Conservation (phyloP, 768 basidiomycete species). For the Rhodotorula graminis region DNA sequence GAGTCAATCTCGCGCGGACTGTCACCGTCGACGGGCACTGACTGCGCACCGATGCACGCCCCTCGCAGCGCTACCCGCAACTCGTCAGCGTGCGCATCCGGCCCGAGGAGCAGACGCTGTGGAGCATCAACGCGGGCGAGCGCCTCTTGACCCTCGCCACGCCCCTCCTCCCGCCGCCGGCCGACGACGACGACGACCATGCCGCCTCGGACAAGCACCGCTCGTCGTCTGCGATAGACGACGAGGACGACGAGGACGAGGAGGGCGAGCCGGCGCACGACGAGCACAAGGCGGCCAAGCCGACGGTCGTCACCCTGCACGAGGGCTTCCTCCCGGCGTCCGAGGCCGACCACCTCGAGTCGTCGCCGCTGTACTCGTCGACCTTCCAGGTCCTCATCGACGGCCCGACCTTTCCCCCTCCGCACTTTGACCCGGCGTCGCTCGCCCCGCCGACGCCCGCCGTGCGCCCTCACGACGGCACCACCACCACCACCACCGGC, state of each 20-base stretch:
- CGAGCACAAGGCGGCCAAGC: not conserved
- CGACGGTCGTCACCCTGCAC: conserved; percentile 11
- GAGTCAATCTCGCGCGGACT: not conserved
- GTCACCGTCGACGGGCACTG: not conserved
- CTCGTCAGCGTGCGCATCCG: conserved; percentile 14
- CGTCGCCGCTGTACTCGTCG: conserved; percentile 21
- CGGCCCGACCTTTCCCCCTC: conserved; percentile 16
- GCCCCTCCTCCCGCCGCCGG: conserved; percentile 7
- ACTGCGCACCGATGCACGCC: not conserved
- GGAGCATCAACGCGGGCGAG: conserved; percentile 28
- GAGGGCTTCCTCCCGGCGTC: conserved; percentile 4
- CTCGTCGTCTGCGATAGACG: not conserved
- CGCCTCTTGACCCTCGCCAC: conserved; percentile 28
- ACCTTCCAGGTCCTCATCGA: conserved; percentile 31
- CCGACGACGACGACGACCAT: conserved; percentile 1
- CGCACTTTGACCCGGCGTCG: conserved; percentile 21
- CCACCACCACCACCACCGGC: not conserved
- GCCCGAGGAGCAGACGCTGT: conserved; percentile 28
- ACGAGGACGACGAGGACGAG: conserved; percentile 1
- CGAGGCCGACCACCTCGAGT: not conserved
- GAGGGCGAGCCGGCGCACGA: no score
- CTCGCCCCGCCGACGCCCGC: conserved; percentile 13
- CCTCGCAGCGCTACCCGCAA: conserved; percentile 27
- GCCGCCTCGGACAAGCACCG: not conserved
- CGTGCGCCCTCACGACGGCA: conserved; percentile 2